phyloP scores from a whole-genome alignment of 805 yeast species.

The Lachancea thermotolerans region DNA sequence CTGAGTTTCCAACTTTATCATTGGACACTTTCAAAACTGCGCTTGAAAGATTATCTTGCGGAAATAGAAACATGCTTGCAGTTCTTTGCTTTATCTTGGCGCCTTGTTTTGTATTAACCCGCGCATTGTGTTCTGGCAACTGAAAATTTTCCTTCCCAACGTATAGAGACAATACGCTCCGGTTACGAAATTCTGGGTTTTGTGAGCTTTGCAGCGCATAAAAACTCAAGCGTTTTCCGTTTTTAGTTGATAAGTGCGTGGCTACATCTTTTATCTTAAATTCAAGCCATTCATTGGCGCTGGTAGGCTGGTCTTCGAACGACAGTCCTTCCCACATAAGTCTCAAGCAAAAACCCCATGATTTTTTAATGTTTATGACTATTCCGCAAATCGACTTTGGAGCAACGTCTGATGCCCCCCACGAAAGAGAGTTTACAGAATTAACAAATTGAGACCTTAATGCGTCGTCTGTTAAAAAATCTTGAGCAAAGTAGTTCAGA shows the following conservation, averaged over 20 bases:
- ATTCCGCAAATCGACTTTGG: slow-evolving; percentile 32
- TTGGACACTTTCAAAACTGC: background rate
- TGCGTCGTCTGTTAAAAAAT: slow-evolving; percentile 52
- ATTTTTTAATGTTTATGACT: slow-evolving; percentile 40
- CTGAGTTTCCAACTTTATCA: background rate
- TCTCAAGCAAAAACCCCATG: slow-evolving; percentile 37
- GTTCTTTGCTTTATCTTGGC: slow-evolving; percentile 15
- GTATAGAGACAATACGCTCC: slow-evolving; percentile 26
- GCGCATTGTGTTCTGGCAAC: slow-evolving; percentile 11
- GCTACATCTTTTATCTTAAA: slow-evolving; percentile 21
- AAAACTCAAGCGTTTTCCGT: slow-evolving; percentile 25
- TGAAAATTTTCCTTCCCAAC: slow-evolving; percentile 19
- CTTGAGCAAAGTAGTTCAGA: slow-evolving; percentile 78
- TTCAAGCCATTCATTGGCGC: slow-evolving; percentile 19
- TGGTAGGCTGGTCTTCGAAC: slow-evolving; percentile 14
- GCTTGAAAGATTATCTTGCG: slow-evolving; percentile 21
- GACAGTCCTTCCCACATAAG: slow-evolving; percentile 25
- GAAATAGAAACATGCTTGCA: slow-evolving; percentile 28
- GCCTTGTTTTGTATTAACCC: background rate
- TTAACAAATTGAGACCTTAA: slow-evolving; percentile 40
- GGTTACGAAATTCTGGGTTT: slow-evolving; percentile 28
- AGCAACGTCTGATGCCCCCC: background rate
- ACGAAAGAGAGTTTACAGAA: slow-evolving; percentile 31
- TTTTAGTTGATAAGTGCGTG: slow-evolving; percentile 10
- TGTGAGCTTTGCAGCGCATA: slow-evolving; percentile 26